phyloP scores from a whole-genome alignment of 2,329 filamentous ascomycete genomes.

The Fusarium chuoi region DNA sequence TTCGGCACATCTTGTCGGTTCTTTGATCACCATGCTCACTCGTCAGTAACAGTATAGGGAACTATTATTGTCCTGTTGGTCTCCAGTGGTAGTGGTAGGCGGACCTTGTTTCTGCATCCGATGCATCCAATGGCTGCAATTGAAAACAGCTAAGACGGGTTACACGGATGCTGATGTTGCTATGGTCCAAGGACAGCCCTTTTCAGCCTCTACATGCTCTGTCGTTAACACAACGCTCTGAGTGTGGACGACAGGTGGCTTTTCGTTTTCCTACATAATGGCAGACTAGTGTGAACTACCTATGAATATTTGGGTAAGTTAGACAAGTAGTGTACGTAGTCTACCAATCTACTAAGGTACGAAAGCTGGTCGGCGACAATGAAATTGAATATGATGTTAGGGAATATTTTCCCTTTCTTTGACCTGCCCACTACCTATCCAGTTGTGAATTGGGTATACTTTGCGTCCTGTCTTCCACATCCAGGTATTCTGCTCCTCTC shows the following conservation, averaged over 20 bases:
- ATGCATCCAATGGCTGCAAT: background rate
- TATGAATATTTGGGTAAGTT: background rate
- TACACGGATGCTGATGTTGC: slow-evolving; percentile 22
- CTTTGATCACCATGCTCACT: background rate
- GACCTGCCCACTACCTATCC: background rate
- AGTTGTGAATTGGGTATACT: background rate
- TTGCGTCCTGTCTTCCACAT: background rate
- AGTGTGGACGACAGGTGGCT: background rate
- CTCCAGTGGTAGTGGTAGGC: slow-evolving; percentile 10
- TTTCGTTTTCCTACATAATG: background rate
- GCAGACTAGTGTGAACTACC: background rate
- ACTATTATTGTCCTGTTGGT: background rate
- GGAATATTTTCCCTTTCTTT: background rate
- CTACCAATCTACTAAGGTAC: background rate
- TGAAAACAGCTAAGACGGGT: background rate
- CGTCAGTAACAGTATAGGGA: background rate
- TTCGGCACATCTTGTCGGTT: slow-evolving; percentile 1
- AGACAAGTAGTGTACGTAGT: background rate
- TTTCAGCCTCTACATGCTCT: background rate
- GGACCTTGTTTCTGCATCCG: background rate
- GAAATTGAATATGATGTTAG: background rate
- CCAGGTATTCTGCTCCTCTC: background rate
- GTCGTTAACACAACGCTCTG: background rate
- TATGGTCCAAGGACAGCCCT: background rate
- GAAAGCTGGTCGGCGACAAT: background rate